Evolutionary conservation across 176 grass and related monocot genomes (phyloP).

Genomic region (Pharus latifolius): DNA sequence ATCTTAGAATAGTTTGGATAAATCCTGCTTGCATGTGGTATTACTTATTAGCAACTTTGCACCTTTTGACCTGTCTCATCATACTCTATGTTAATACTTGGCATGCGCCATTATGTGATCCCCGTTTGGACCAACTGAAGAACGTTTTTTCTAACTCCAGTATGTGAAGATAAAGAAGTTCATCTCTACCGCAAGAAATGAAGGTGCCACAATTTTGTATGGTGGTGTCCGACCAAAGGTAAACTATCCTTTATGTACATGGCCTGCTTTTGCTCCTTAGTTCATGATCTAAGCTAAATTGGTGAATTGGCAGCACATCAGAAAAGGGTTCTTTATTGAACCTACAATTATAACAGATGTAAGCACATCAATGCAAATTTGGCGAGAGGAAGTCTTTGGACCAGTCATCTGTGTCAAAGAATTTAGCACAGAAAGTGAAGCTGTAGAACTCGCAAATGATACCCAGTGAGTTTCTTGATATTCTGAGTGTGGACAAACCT

Average conservation of each 20-base stretch:
- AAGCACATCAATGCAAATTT: constrained; percentile 90
- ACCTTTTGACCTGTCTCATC: not conserved
- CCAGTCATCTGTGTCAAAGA: constrained; percentile 85
- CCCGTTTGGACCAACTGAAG: not conserved
- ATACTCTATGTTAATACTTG: no score
- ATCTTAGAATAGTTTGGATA: not conserved
- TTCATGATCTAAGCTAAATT: constrained; percentile 13
- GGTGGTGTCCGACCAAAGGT: constrained; percentile 76
- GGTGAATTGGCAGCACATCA: constrained; percentile 55
- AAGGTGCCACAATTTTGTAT: constrained; percentile 76
- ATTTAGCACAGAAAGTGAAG: constrained; percentile 84
- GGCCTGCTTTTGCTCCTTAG: not conserved
- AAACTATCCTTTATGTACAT: constrained; percentile 1
- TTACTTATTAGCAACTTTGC: not conserved
- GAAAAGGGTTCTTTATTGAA: constrained; percentile 83
- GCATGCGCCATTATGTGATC: not conserved
- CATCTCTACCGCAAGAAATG: constrained; percentile 58
- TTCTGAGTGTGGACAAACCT: not conserved
- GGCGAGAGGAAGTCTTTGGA: constrained; percentile 94
- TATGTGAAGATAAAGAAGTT: constrained; percentile 79
- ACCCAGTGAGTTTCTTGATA: constrained; percentile 58
- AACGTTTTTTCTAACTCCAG: constrained; percentile 30
- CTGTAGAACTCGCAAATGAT: constrained; percentile 89
- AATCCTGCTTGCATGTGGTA: not conserved
- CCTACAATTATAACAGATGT: constrained; percentile 82